A percentile compares a stretch with the other conserved stretches of the same genome.
Evolutionary conservation across 495 filamentous ascomycete species (phyloP).

Genomic region (Penicillium alfredii): DNA sequence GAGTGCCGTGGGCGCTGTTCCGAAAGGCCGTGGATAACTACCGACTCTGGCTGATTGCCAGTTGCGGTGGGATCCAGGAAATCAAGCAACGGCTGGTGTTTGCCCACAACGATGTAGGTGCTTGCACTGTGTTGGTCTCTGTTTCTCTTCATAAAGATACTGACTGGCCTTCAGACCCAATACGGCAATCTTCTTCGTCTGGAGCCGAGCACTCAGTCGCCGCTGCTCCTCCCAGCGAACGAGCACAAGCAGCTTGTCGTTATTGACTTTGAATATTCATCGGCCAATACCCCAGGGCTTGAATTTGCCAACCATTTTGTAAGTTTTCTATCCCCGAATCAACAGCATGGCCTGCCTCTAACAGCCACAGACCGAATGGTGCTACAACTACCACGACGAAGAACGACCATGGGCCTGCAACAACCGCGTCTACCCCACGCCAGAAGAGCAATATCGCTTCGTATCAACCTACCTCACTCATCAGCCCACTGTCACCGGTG

Average conservation of each 20-base stretch:
- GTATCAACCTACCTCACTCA: constrained; percentile 83
- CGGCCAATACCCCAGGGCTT: constrained; percentile 75
- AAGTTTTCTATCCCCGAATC: constrained; percentile 19
- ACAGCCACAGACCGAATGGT: constrained; percentile 70
- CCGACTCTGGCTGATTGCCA: constrained; percentile 62
- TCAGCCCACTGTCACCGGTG: constrained; percentile 50
- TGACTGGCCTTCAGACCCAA: constrained; percentile 63
- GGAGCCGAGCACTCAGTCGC: constrained; percentile 75
- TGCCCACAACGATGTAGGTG: constrained; percentile 90
- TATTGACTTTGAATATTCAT: constrained; percentile 98
- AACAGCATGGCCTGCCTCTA: constrained; percentile 1
- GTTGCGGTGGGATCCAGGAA: constrained; percentile 58
- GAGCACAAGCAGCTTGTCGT: constrained; percentile 93
- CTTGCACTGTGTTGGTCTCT: neutral
- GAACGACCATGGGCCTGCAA: constrained; percentile 58
- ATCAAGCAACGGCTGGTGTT: constrained; percentile 78
- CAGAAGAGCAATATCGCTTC: constrained; percentile 77
- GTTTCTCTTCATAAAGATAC: no score
- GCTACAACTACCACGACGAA: constrained; percentile 88
- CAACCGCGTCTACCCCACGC: constrained; percentile 64
- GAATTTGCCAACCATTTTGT: constrained; percentile 99
- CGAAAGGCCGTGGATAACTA: constrained; percentile 71
- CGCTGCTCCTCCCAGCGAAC: constrained; percentile 80
- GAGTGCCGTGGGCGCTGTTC: constrained; percentile 78
- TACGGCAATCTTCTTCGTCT: constrained; percentile 97